Evolutionary conservation across 129 eudicot species (phyloP).

Genomic region (Arctium lappa): DNA sequence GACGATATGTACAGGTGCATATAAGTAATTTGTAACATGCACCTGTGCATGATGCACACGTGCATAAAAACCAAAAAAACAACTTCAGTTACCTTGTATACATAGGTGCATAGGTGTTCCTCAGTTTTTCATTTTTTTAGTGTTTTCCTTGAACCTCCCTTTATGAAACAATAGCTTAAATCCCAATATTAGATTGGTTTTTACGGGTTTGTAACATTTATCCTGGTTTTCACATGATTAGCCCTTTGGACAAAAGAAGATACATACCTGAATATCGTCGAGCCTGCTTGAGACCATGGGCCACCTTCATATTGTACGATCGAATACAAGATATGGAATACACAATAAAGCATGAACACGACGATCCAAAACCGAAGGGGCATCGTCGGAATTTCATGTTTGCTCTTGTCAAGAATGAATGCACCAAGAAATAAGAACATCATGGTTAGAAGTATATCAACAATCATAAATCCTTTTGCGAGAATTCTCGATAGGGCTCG

Average conservation of each 20-base stretch:
- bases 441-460: constrained; percentile 15
- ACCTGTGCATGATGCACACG: too few relatives aligned
- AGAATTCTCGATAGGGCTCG: constrained; percentile 3
- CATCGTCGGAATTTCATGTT: constrained; percentile 22
- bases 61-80: too few relatives aligned
- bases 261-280: constrained; percentile 5
- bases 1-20: too few relatives aligned
- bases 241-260: not conserved
- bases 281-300: constrained; percentile 8
- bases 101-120: too few relatives aligned
- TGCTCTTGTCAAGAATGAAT: constrained; percentile 16
- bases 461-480: constrained; percentile 9
- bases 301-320: constrained; percentile 7
- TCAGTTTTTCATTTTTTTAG: too few relatives aligned
- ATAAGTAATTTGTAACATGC: too few relatives aligned
- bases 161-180: too few relatives aligned
- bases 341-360: constrained; percentile 14
- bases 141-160: too few relatives aligned
- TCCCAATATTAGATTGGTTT: too few relatives aligned
- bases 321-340: constrained; percentile 11
- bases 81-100: too few relatives aligned
- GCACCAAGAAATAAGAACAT: constrained; percentile 11
- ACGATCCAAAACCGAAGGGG: constrained; percentile 23
- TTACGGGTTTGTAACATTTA: not conserved
- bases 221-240: not conserved